Percentiles rank a stretch among this genome's conserved stretches.
phyloP scores from a whole-genome alignment of 352 stramenopile species.

The Globisporangium heterothallicum region DNA sequence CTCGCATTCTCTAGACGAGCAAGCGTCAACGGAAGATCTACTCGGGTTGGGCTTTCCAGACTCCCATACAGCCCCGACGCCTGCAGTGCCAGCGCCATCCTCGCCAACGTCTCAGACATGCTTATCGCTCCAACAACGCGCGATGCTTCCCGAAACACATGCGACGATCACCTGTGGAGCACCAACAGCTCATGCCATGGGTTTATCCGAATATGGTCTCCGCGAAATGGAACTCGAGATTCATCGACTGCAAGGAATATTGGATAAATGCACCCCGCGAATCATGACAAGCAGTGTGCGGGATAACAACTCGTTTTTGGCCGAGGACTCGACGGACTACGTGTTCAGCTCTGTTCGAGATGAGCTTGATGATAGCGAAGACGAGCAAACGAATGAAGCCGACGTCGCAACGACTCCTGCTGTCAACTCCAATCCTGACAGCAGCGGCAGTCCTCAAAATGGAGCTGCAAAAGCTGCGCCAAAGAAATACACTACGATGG shows the following conservation, averaged over 20 bases:
- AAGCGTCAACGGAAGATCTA: constrained; percentile 53
- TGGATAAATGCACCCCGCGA: constrained; percentile 57
- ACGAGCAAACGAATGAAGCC: constrained; percentile 1
- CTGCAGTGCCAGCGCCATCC: neutral
- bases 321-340: constrained; percentile 47
- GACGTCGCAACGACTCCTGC: constrained; percentile 13
- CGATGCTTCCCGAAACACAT: constrained; percentile 50
- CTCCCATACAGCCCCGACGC: constrained; percentile 10
- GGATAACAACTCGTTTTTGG: constrained; percentile 30
- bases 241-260: constrained; percentile 46
- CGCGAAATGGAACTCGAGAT: constrained; percentile 83
- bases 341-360: constrained; percentile 50
- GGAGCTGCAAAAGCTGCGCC: constrained; percentile 5
- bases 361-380: constrained; percentile 29
- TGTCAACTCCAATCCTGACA: constrained; percentile 14
- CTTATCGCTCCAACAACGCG: constrained; percentile 30
- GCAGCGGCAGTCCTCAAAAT: constrained; percentile 2
- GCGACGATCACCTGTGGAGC: constrained; percentile 75
- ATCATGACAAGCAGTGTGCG: constrained; percentile 22
- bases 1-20: constrained; percentile 10
- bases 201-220: constrained; percentile 64
- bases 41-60: constrained; percentile 32
- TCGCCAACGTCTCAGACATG: constrained; percentile 1
- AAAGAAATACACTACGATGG: constrained; percentile 59
- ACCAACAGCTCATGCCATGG: constrained; percentile 77